Percentiles rank a stretch among this genome's conserved stretches.
These are phyloP conservation scores for Sinapis alba DNA, from an alignment of 441 rosid genomes.

Conservation along the genomic window DNA sequence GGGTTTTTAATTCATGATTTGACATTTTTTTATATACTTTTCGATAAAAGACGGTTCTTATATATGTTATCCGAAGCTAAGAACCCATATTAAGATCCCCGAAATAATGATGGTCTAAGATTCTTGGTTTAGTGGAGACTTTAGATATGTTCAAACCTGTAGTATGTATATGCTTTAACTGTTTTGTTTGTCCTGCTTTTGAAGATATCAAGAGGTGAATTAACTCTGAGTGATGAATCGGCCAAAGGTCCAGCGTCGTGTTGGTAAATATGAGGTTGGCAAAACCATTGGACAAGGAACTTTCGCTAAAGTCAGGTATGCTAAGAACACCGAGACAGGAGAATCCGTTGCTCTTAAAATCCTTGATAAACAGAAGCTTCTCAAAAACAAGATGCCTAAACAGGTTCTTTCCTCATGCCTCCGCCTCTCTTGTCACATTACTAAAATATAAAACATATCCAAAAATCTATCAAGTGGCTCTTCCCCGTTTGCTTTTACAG, in stretches of 20 bases:
- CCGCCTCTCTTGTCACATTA: conserved; percentile 2
- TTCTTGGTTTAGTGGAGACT: too few species aligned
- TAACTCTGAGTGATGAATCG: conserved; percentile 63
- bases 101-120: too few species aligned
- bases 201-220: conserved; percentile 32
- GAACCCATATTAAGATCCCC: too few species aligned
- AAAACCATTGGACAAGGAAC: conserved; percentile 96
- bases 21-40: too few species aligned
- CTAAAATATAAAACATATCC: neutral
- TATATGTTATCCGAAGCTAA: too few species aligned
- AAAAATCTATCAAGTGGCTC: neutral
- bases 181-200: conserved; percentile 1
- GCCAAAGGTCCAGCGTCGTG: conserved; percentile 82
- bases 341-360: conserved; percentile 91
- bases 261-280: conserved; percentile 91
- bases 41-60: too few species aligned
- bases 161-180: too few species aligned
- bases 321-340: conserved; percentile 76
- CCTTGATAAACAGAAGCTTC: conserved; percentile 93
- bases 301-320: conserved; percentile 93
- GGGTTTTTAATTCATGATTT: too few species aligned
- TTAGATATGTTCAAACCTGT: too few species aligned
- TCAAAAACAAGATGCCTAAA: conserved; percentile 91
- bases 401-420: conserved; percentile 52
- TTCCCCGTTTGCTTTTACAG: conserved; percentile 44